Base-by-base conservation (phyloP, 345 rosid species). In the Firmiana major region DNA sequence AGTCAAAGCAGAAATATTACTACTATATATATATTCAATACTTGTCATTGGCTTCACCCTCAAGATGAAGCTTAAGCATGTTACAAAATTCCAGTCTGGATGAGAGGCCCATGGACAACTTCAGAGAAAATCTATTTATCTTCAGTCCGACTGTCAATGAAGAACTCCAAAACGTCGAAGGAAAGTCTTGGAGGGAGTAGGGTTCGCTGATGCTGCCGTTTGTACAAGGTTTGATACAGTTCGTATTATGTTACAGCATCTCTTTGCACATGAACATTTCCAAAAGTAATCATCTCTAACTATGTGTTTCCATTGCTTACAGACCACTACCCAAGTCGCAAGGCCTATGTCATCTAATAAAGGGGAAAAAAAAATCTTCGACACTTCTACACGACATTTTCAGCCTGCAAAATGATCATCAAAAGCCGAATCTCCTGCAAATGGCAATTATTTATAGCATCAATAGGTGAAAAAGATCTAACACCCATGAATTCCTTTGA, bases 261-360 rank as follows among this genome's bases (percentile, higher is more conserved):
- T 87, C 87, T 85, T 91, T 21, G 91, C 89, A 78, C 99, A 93
- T 16, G 85, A 76, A 36, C 93, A 89, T 86, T 91, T 96, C 99
- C 99, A 96, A 19, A 92, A 84, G 83, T 89, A 96, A 81, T 96
- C 99, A 43, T 96, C 99, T 55, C 55, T 83, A 1, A 94, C 94
- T 63, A 88, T 43, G 53, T 81, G 86, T 87, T 90, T 92, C 99
- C 99, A 96, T 36, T 87, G 91, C 85, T 82, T 96, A 77, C 88
- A 85, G 17, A 96, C 99, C 2, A 64, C 83, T 95, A 92, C 88
- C 76, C 98, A 96, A 53, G 93, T 81, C 0, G 93, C 93, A 9
- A 91, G 97, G 85, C 92, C 95, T 59, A 66, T 59, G 0, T 92
- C 97, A 62, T 96, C 92, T 42, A 93, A 83, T 15, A 92, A 83